A percentile compares a stretch with the other conserved stretches of the same genome.
Evolutionary conservation across 371 early-diverging fungal genomes (phyloP).

Genomic region (Mucor plumbeus): DNA sequence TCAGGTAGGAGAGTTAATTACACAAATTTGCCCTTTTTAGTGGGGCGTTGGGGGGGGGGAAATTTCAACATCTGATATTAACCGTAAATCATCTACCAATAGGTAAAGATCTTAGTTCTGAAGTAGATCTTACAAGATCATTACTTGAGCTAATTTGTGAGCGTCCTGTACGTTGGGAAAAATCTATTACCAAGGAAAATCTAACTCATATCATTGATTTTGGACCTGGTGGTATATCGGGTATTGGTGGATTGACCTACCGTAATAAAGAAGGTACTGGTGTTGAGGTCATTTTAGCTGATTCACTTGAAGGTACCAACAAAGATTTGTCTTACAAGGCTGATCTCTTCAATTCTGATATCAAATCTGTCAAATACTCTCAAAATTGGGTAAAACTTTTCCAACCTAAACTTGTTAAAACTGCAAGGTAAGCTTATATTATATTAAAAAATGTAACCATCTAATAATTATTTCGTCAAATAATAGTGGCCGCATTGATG

Average conservation of each 20-base stretch:
- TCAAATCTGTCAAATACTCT: slow-evolving; percentile 80
- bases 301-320: slow-evolving; percentile 68
- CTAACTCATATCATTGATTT: slow-evolving; percentile 93
- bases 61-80: not conserved
- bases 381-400: slow-evolving; percentile 91
- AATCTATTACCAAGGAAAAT: slow-evolving; percentile 70
- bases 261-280: slow-evolving; percentile 97
- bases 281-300: slow-evolving; percentile 83
- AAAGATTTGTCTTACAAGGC: slow-evolving; percentile 83
- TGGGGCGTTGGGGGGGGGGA: slow-evolving; percentile 48
- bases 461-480: not conserved
- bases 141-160: slow-evolving; percentile 84
- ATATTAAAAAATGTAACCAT: not conserved
- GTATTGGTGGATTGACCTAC: slow-evolving; percentile 88
- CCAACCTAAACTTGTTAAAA: slow-evolving; percentile 76
- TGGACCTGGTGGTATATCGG: slow-evolving; percentile 92
- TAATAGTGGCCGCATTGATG: slow-evolving; percentile 77
- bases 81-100: slow-evolving; percentile 2
- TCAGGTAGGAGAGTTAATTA: slow-evolving; percentile 52
- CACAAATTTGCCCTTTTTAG: not conserved
- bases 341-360: slow-evolving; percentile 81
- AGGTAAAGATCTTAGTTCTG: slow-evolving; percentile 71
- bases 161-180: slow-evolving; percentile 88
- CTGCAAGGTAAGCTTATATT: slow-evolving; percentile 40
- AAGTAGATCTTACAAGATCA: slow-evolving; percentile 64